Base-by-base conservation (phyloP, 306 rosid species). In the Myrica gale region DNA sequence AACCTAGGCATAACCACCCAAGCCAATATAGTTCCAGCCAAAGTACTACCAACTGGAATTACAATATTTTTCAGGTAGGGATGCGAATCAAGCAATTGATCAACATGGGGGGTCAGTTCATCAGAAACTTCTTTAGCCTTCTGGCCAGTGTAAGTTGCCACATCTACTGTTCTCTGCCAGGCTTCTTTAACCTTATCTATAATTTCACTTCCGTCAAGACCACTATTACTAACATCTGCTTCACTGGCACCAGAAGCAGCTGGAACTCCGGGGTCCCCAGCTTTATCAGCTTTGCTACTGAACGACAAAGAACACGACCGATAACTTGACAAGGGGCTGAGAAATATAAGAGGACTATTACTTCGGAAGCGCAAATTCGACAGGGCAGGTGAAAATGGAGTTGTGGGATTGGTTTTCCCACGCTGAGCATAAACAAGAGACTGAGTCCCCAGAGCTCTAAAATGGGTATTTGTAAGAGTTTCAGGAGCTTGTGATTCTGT, bases 1-100 rank as follows among this genome's bases (percentile, higher is more conserved):
- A 95, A 70, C 84, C 71, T 83, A 78, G 97, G 98, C 97, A 95
- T 85, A 84, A 95, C 89, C 70, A 82, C 11, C 98, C 98, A 92
- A 71, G 90, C 98, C 81, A 92, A 56, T 12, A 95, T 20, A 17
- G 96, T 86, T 62, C 91, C 93, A 69, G 86, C 82, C 56, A 90
- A 78, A 21, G 94, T 86, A 65, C 63, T 66, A 81, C 92, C 82
- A 74, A 87, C 93, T 1, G 96, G 96, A 86, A 87, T 84, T 63
- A 89, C 60, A 75, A 83, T 91, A 69, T 82, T 54, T 47, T 81
- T 82, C 37, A 95, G 90, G 81, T 87, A 87, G 0, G 97, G 97
- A 81, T 92, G 88, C 1, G 91, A 78, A 76, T 92, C 90, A 17
- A 95, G 73, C 63, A 90, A 78, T 65, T 88, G 86, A 43, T 92